Conservation (phyloP, 129 eudicot species). For the Flaveria brownii region DNA sequence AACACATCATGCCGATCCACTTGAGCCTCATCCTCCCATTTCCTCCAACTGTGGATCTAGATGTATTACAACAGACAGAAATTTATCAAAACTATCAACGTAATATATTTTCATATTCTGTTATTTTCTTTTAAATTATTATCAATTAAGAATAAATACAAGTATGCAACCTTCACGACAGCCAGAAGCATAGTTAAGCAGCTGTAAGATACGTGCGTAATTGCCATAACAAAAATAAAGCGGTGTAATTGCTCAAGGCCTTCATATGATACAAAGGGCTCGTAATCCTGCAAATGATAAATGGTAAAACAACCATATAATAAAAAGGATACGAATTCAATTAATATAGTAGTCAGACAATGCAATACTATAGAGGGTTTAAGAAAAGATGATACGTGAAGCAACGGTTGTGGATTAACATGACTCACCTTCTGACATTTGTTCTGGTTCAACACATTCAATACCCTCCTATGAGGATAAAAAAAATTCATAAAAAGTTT, state of each 20-base stretch:
- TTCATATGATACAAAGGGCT: conserved; percentile 97
- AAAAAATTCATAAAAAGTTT: conserved; percentile 53
- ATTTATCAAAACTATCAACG: conserved; percentile 3
- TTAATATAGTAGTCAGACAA: neutral
- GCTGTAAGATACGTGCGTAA: conserved; percentile 91
- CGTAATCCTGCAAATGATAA: conserved; percentile 56
- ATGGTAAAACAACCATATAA: neutral
- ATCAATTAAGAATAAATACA: conserved; percentile 13
- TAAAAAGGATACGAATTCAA: neutral
- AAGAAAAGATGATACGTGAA: conserved; percentile 10
- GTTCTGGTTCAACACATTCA: conserved; percentile 59
- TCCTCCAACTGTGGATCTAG: conserved; percentile 95
- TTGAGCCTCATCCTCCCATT: conserved; percentile 97
- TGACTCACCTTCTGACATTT: conserved; percentile 74
- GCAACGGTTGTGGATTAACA: conserved; percentile 12
- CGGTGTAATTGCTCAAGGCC: conserved; percentile 99
- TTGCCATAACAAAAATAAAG: conserved; percentile 96
- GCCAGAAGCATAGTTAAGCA: conserved; percentile 99
- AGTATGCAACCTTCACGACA: conserved; percentile 77
- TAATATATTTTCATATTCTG: neutral
- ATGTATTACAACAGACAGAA: conserved; percentile 17
- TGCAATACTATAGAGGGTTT: neutral
- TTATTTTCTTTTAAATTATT: neutral
- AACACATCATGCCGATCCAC: conserved; percentile 70
- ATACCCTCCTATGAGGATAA: conserved; percentile 58